These are phyloP conservation scores for Calonectria pseudoturangicola DNA, from an alignment of 2,329 filamentous ascomycete genomes.

Conservation along the genomic window DNA sequence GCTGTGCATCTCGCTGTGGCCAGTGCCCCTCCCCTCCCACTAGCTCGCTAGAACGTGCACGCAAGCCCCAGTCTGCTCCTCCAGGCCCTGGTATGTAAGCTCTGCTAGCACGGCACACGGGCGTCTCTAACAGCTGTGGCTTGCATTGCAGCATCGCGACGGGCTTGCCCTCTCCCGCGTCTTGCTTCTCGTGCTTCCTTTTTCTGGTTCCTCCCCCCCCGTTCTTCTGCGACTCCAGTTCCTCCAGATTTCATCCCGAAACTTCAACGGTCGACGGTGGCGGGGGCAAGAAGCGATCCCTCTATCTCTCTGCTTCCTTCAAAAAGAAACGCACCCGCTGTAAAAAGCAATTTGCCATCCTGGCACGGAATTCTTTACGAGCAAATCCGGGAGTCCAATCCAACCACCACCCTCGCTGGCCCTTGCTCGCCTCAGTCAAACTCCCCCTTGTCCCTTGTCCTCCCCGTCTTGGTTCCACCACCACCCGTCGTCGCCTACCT, in stretches of 20 bases:
- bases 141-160: slow-evolving; percentile 35
- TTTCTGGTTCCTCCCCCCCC: slow-evolving; percentile 25
- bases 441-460: slow-evolving; percentile 48
- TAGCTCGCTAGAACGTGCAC: slow-evolving; percentile 24
- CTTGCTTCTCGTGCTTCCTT: slow-evolving; percentile 21
- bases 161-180: slow-evolving; percentile 9
- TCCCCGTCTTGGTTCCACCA: slow-evolving; percentile 51
- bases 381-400: slow-evolving; percentile 18
- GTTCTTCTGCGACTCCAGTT: slow-evolving; percentile 31
- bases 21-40: slow-evolving; percentile 18
- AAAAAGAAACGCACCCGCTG: slow-evolving; percentile 27
- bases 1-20: slow-evolving; percentile 11
- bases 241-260: slow-evolving; percentile 32
- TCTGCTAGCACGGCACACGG: slow-evolving; percentile 25
- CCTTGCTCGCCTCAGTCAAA: slow-evolving; percentile 33
- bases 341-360: slow-evolving; percentile 35
- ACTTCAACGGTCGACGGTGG: slow-evolving; percentile 28
- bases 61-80: slow-evolving; percentile 21
- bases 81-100: slow-evolving; percentile 23
- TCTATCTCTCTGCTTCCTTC: slow-evolving; percentile 22
- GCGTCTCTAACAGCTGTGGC: slow-evolving; percentile 35
- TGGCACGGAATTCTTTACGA: slow-evolving; percentile 35
- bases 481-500: slow-evolving; percentile 54
- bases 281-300: slow-evolving; percentile 25
- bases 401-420: slow-evolving; percentile 22